phyloP scores from a whole-genome alignment of 2,329 filamentous ascomycete genomes.

The Rachicladosporium sp. region DNA sequence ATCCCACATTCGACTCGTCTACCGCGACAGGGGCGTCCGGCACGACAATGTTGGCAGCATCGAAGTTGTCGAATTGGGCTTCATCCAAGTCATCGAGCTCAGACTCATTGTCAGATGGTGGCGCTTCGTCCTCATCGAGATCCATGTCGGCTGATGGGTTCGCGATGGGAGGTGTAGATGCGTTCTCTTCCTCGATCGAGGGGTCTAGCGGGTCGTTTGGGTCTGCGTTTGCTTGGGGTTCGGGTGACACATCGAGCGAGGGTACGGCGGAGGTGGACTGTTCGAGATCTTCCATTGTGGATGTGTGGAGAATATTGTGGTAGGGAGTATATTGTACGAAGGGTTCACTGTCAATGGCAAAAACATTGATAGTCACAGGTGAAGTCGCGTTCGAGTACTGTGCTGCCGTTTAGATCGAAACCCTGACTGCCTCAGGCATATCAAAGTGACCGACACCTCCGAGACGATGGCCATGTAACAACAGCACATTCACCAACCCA shows the following conservation, averaged over 20 bases:
- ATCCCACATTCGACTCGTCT: conserved; percentile 48
- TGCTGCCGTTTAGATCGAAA: no score
- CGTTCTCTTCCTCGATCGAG: conserved; percentile 37
- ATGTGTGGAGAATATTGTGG: no score
- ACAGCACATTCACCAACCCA: no score
- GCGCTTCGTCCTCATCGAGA: conserved; percentile 22
- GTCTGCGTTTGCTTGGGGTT: conserved; percentile 37
- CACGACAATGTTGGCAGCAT: conserved; percentile 39
- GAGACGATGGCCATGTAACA: no score
- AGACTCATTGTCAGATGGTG: conserved; percentile 33
- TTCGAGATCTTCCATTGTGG: no score
- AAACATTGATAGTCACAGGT: no score
- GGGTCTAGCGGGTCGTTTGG: conserved; percentile 33
- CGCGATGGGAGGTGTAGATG: conserved; percentile 29
- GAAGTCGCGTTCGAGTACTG: no score
- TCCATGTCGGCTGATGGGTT: conserved; percentile 35
- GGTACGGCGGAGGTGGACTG: no score
- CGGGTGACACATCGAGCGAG: conserved; percentile 1
- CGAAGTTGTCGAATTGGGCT: conserved; percentile 50
- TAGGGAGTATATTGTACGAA: no score
- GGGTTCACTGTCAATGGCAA: no score
- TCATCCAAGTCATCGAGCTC: conserved; percentile 52
- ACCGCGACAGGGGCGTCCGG: conserved; percentile 48
- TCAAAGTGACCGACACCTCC: no score
- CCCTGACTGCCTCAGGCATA: no score